Evolutionary conservation across 805 yeast genomes (phyloP), one percentile per base, ranked within the genome.

Genomic region (Ogataea nitratoaversa): DNA sequence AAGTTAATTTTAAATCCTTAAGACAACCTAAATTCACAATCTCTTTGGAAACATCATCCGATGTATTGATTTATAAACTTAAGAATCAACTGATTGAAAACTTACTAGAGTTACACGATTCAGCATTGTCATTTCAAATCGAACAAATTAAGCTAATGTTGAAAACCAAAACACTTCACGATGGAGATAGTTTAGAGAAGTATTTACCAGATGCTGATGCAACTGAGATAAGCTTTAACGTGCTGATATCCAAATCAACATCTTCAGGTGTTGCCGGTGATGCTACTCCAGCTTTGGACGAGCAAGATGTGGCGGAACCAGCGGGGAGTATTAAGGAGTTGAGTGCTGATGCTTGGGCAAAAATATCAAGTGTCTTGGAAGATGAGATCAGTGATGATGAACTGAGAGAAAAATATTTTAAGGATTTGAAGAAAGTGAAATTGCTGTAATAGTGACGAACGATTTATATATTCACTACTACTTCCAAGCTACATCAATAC

Each of bases 11-110:
- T 56, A 82, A 82, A 59, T 82, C 90, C 23, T 73, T 87, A 40
- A 78, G 80, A 51, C 76, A 82, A 4, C 95, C 95, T 5, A 84
- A 80, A 54, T 83, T 85, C 59, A 57, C 64, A 29, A 47, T 44
- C 3, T 25, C 42, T 13, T 19, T 57, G 8, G 41, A 40, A 16
- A 36, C 50, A 4, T 35, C 51, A 36, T 40, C 65, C 54, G 27
- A 46, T 54, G 4, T 49, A 24, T 18, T 60, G 54, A 29, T 60
- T 42, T 66, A 63, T 51, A 59, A 65, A 29, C 49, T 72, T 32
- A 76, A 75, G 49, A 34, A 56, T 1, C 51, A 54, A 14, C 57
- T 74, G 32, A 63, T 67, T 13, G 60, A 57, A 5, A 16, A 33
- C 17, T 33, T 57, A 12, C 35, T 49, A 3, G 54, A 56, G 30